Percentiles rank a stretch among this genome's conserved stretches.
Conservation (phyloP, 2,329 filamentous ascomycete species). For the Cladophialophora exuberans region DNA sequence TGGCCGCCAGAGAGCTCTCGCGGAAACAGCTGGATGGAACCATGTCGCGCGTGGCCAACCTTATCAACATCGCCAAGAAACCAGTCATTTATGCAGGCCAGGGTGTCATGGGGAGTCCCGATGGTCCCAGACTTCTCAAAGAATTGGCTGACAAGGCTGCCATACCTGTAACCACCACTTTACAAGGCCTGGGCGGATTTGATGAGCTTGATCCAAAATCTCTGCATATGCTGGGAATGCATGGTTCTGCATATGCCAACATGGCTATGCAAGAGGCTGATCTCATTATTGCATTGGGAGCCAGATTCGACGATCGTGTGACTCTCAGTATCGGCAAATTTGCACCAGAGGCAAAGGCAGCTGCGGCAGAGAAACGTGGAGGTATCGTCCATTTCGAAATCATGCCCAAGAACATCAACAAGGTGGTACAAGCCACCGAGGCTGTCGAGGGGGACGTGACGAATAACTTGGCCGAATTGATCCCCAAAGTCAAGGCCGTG, state of each 20-base stretch:
- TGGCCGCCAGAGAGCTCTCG: slow-evolving; percentile 74
- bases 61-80: slow-evolving; percentile 89
- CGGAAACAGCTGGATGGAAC: slow-evolving; percentile 73
- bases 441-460: slow-evolving; percentile 92
- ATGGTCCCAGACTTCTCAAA: slow-evolving; percentile 78
- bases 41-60: slow-evolving; percentile 74
- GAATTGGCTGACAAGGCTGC: slow-evolving; percentile 86
- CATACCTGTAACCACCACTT: slow-evolving; percentile 93
- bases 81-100: slow-evolving; percentile 95
- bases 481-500: slow-evolving; percentile 70
- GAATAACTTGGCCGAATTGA: slow-evolving; percentile 72
- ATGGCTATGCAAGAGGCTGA: slow-evolving; percentile 98
- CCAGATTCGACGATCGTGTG: slow-evolving; percentile 94
- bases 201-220: slow-evolving; percentile 94
- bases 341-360: slow-evolving; percentile 82
- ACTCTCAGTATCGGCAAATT: slow-evolving; percentile 82
- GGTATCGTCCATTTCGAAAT: slow-evolving; percentile 98
- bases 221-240: slow-evolving; percentile 98
- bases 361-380: slow-evolving; percentile 80
- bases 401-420: slow-evolving; percentile 99
- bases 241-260: slow-evolving; percentile 95
- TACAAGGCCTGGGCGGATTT: slow-evolving; percentile 88
- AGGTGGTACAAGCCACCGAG: slow-evolving; percentile 94
- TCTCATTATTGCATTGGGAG: slow-evolving; percentile 90
- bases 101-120: slow-evolving; percentile 78